Evolutionary conservation across 2,329 filamentous ascomycete genomes (phyloP).

Genomic region (Sarocladiaceae sp.): DNA sequence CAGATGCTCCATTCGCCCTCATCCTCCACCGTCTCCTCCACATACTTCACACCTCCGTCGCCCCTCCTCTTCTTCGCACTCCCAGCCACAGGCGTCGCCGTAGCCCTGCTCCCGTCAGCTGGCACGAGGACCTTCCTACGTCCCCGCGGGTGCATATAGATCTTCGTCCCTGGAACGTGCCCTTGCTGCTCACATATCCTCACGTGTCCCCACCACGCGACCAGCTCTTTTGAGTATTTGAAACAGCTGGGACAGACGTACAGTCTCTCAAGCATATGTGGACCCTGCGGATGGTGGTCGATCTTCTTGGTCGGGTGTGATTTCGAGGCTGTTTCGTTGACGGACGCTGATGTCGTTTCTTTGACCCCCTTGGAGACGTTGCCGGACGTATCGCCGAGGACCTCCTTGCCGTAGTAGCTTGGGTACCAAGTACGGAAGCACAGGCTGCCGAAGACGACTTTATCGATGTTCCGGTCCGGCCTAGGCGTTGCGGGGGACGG

Average conservation of each 20-base stretch:
- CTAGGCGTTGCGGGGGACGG: too few relatives aligned
- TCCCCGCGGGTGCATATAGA: conserved; percentile 60
- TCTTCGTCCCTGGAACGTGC: conserved; percentile 57
- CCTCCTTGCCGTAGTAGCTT: conserved; percentile 76
- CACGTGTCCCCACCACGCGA: conserved; percentile 53
- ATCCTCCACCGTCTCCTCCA: conserved; percentile 42
- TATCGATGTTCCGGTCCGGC: conserved; percentile 80
- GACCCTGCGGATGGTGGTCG: conserved; percentile 22
- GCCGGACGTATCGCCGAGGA: conserved; percentile 45
- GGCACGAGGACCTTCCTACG: conserved; percentile 29
- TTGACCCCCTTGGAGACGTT: conserved; percentile 21
- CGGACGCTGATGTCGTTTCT: conserved; percentile 14
- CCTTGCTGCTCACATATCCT: conserved; percentile 47
- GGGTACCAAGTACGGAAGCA: conserved; percentile 89
- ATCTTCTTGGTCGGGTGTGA: background rate
- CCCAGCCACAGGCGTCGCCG: conserved; percentile 21
- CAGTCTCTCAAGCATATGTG: conserved; percentile 54
- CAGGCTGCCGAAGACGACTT: conserved; percentile 77
- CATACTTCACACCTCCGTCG: conserved; percentile 28
- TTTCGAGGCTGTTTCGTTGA: conserved; percentile 11
- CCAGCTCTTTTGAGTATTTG: conserved; percentile 69
- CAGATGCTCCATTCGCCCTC: conserved; percentile 79
- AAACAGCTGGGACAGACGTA: conserved; percentile 93
- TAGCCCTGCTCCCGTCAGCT: conserved; percentile 6
- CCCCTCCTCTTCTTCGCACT: conserved; percentile 30